phyloP scores from a whole-genome alignment of 139 green algal genomes.

The Auxenochlorella pyrenoidosa region DNA sequence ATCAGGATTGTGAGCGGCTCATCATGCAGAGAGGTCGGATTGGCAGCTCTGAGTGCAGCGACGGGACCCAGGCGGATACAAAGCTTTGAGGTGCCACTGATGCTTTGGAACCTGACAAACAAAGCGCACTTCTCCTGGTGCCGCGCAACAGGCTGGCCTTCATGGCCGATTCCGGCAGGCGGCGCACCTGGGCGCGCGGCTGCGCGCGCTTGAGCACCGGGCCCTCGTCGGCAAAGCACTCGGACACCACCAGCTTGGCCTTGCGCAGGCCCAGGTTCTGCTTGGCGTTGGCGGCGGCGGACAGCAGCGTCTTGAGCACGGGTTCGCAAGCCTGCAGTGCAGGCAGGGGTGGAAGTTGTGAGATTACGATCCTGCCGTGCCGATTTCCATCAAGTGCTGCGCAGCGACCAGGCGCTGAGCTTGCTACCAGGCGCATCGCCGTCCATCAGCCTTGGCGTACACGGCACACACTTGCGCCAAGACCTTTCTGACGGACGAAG shows the following conservation, averaged over 20 bases:
- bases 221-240: constrained; percentile 85
- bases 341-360: neutral
- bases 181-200: constrained; percentile 73
- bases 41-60: neutral
- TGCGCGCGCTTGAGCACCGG: constrained; percentile 85
- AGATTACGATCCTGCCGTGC: too few species aligned
- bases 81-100: too few species aligned
- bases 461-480: too few species aligned
- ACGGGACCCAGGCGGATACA: too few species aligned
- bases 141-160: too few species aligned
- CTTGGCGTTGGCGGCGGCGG: constrained; percentile 95
- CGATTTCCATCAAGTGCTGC: too few species aligned
- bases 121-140: too few species aligned
- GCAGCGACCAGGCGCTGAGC: too few species aligned
- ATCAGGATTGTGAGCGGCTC: neutral
- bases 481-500: too few species aligned
- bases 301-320: constrained; percentile 81
- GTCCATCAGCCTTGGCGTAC: too few species aligned
- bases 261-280: constrained; percentile 93
- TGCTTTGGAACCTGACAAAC: too few species aligned
- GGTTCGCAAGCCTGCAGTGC: constrained; percentile 19
- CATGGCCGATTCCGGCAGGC: neutral
- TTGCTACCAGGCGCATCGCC: too few species aligned
- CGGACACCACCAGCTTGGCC: constrained; percentile 83
- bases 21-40: neutral